Conservation (phyloP, 495 filamentous ascomycete species). For the Daldinia grandis region DNA sequence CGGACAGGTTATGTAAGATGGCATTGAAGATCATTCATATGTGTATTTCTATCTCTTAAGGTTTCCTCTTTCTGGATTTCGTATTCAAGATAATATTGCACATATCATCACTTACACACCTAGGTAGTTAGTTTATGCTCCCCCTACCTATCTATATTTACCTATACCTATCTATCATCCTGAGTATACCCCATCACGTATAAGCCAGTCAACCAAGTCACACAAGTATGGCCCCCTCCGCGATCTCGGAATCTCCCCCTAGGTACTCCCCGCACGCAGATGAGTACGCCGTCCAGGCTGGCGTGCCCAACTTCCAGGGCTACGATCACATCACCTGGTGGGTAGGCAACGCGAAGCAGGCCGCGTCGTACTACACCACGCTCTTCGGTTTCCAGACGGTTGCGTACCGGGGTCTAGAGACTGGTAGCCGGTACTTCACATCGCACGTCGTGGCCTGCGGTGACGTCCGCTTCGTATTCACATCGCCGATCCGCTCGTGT, state of each 20-base stretch:
- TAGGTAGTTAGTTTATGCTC: background rate
- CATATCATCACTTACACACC: background rate
- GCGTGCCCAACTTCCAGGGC: conserved; percentile 70
- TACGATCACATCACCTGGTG: conserved; percentile 94
- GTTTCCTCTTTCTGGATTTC: conserved; percentile 3
- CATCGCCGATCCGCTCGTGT: conserved; percentile 75
- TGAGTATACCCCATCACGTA: background rate
- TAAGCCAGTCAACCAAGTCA: background rate
- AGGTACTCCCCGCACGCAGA: conserved; percentile 48
- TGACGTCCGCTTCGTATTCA: conserved; percentile 81
- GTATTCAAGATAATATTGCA: background rate
- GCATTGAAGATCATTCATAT: background rate
- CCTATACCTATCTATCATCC: background rate
- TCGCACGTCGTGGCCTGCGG: conserved; percentile 85
- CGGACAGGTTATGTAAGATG: background rate
- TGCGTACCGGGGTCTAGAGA: conserved; percentile 88
- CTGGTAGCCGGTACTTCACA: conserved; percentile 75
- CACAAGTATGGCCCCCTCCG: conserved; percentile 73
- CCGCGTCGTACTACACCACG: conserved; percentile 82
- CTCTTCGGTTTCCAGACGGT: conserved; percentile 82
- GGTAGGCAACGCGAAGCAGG: conserved; percentile 95
- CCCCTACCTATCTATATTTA: background rate
- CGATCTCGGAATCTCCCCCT: conserved; percentile 65
- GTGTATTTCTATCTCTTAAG: conserved; percentile 5
- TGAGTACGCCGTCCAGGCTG: conserved; percentile 54